A percentile compares a stretch with the other conserved stretches of the same genome.
Conservation (phyloP, 441 rosid species). For the Macaranga tanarius region DNA sequence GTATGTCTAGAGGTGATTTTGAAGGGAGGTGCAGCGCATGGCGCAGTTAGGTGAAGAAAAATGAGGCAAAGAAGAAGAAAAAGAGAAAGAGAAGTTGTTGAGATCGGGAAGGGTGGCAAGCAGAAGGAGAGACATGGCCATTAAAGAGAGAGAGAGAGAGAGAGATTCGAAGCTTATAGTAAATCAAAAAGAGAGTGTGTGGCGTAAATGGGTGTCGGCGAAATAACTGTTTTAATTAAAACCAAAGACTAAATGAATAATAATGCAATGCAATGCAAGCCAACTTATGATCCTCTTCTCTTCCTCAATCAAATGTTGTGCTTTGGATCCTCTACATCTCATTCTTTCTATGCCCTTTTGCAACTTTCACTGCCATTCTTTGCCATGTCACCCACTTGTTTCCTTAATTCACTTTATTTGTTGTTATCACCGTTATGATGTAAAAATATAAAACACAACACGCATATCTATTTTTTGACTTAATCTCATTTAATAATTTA, state of each 20-base stretch:
- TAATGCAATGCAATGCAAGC: background rate
- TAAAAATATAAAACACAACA: too few species aligned
- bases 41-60: slow-evolving; percentile 7
- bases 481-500: too few species aligned
- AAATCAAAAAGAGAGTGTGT: slow-evolving; percentile 41
- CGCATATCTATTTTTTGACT: too few species aligned
- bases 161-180: slow-evolving; percentile 62
- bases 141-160: slow-evolving; percentile 20
- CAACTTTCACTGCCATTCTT: slow-evolving; percentile 11
- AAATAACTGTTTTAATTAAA: slow-evolving; percentile 11
- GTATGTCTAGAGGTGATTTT: slow-evolving; percentile 21
- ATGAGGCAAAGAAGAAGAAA: slow-evolving; percentile 24
- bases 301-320: background rate
- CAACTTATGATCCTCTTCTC: too few species aligned
- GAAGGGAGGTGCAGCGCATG: slow-evolving; percentile 30
- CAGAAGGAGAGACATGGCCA: slow-evolving; percentile 30
- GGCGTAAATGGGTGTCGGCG: slow-evolving; percentile 39
- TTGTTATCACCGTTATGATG: too few species aligned
- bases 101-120: slow-evolving; percentile 29
- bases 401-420: too few species aligned
- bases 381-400: slow-evolving; percentile 7
- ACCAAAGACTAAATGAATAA: background rate
- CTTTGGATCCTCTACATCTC: slow-evolving; percentile 8
- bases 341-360: background rate
- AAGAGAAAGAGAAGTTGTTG: slow-evolving; percentile 14